Base-by-base conservation (phyloP, 306 rosid genomes). In the Cicer bijugum region DNA sequence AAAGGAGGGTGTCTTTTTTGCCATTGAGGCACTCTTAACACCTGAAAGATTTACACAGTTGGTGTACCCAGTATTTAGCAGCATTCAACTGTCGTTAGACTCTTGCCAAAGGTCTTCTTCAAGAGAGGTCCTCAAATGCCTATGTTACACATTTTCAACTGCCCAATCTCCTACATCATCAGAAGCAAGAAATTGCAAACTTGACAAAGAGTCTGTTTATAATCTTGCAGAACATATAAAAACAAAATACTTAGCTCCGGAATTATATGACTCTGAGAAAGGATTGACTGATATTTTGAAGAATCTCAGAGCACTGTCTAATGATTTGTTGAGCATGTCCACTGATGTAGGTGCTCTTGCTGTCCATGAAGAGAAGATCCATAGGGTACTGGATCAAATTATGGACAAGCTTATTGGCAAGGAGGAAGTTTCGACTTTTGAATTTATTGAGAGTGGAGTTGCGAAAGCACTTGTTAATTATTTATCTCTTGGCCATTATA, bases 351-450 rank as follows among this genome's bases (percentile, higher is more conserved):
- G 81, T 52, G 75, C 78, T 74, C 81, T 78, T 84, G 82, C 78
- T 67, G 82, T 79, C 76, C 57, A 71, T 67, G 96, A 91, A 78
- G 97, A 89, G 71, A 78, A 80, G 64, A 70, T 82, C 65, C 84
- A 76, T 75, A 64, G 68, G 70, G 67, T 87, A 72, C 79, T 92
- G 74, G 75, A 75, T 81, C 88, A 88, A 81, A 79, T 95, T 67
- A 76, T 95, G 84, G 87, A 79, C 73, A 88, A 78, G 86, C 90
- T 95, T 47, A 78, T 84, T 61, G 91, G 97, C 76, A 82, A 81
- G 62, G 99, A 95, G 62, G 86, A 90, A 75, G 88, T 95, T 81
- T 95, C 99, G 67, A 95, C 99, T 60, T 95, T 95, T 85, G 99
- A 95, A 70, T 95, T 95, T 75, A 81, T 90, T 69, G 99, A 95